Evolutionary conservation across 306 rosid genomes (phyloP).

Genomic region (Quercus agrifolia): DNA sequence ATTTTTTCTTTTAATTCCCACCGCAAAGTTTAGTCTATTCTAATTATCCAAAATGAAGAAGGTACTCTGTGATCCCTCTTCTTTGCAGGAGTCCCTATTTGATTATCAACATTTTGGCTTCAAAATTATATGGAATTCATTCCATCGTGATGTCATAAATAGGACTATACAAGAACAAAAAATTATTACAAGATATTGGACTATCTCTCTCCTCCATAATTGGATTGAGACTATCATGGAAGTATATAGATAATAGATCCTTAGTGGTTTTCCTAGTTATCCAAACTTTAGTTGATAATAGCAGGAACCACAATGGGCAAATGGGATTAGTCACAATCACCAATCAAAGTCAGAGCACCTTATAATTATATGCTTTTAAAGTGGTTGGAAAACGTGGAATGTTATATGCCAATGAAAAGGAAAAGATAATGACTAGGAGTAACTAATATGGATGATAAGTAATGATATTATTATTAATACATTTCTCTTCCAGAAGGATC

Average conservation of each 20-base stretch:
- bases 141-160: background rate
- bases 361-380: background rate
- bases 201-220: background rate
- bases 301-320: background rate
- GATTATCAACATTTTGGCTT: background rate
- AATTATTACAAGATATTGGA: background rate
- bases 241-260: background rate
- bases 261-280: background rate
- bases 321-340: background rate
- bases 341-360: background rate
- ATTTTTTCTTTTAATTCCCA: too few species aligned
- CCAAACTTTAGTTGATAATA: background rate
- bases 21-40: too few species aligned
- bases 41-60: too few species aligned
- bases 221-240: background rate
- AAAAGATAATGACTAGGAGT: background rate
- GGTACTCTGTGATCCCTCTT: too few species aligned
- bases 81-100: background rate
- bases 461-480: background rate
- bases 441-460: background rate
- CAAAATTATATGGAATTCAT: background rate
- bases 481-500: too few species aligned
- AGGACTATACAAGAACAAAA: background rate
- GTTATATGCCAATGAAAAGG: background rate
- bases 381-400: background rate